These are phyloP conservation scores for Fusarium pseudograminearum DNA, from an alignment of 2,329 filamentous ascomycete genomes.

Conservation along the genomic window DNA sequence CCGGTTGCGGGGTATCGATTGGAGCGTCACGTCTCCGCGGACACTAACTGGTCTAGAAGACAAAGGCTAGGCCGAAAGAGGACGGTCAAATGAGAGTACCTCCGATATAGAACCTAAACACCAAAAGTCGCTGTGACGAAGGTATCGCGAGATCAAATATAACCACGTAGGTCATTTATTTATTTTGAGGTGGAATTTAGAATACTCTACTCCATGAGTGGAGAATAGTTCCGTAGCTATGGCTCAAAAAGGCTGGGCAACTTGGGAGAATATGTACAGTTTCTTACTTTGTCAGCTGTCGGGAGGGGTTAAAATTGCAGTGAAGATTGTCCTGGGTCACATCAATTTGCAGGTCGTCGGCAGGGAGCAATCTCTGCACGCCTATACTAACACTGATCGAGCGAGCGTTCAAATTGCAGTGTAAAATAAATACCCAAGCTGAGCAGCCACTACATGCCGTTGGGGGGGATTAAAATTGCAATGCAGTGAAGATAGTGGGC, in stretches of 20 bases:
- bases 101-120: neutral
- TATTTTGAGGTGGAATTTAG: too few species aligned
- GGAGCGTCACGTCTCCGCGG: neutral
- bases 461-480: too few species aligned
- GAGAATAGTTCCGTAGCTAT: rapidly evolving
- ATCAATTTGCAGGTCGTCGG: too few species aligned
- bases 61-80: neutral
- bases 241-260: neutral
- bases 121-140: neutral
- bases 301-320: neutral
- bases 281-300: neutral
- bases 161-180: neutral
- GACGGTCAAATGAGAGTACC: constrained; percentile 30
- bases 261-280: neutral
- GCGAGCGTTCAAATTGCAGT: too few species aligned
- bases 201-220: too few species aligned
- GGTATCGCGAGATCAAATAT: too few species aligned
- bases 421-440: too few species aligned
- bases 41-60: neutral
- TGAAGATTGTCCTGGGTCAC: too few species aligned
- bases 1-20: constrained; percentile 10
- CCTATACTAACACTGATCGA: too few species aligned
- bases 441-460: too few species aligned
- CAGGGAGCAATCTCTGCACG: too few species aligned
- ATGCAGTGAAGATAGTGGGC: too few species aligned